Conservation (phyloP, 1,284 basidiomycete genomes). For the Rugosomyces carneus region DNA sequence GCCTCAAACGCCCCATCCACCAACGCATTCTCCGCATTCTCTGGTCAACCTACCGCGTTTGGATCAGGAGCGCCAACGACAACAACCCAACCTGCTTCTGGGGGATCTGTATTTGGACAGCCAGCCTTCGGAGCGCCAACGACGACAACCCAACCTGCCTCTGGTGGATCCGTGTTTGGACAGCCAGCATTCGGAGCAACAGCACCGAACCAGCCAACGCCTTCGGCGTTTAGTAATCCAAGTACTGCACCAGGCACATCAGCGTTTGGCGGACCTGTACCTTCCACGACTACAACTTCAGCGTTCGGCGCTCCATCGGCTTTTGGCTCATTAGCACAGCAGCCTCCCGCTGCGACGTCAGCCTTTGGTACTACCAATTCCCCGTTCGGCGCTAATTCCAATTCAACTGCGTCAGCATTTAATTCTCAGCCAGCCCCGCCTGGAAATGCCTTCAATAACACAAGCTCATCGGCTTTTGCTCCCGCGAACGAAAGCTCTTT, state of each 20-base stretch:
- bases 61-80: slow-evolving; percentile 17
- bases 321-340: slow-evolving; percentile 17
- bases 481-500: neutral
- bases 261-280: slow-evolving; percentile 7
- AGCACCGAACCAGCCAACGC: slow-evolving; percentile 14
- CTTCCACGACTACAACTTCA: slow-evolving; percentile 6
- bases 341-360: slow-evolving; percentile 8
- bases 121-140: slow-evolving; percentile 18
- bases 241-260: slow-evolving; percentile 11
- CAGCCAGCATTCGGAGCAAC: slow-evolving; percentile 18
- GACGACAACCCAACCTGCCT: slow-evolving; percentile 15
- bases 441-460: slow-evolving; percentile 10
- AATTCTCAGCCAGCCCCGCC: slow-evolving; percentile 12
- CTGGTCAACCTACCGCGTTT: slow-evolving; percentile 23
- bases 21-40: slow-evolving; percentile 20
- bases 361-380: slow-evolving; percentile 24
- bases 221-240: slow-evolving; percentile 10
- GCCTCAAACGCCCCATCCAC: slow-evolving; percentile 7
- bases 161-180: slow-evolving; percentile 17
- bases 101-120: slow-evolving; percentile 18
- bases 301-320: slow-evolving; percentile 14
- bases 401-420: slow-evolving; percentile 18
- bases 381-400: slow-evolving; percentile 20
- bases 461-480: slow-evolving; percentile 11
- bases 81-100: slow-evolving; percentile 12